These are phyloP conservation scores for Erucastrum elatum DNA, from an alignment of 345 rosid species.

Conservation along the genomic window DNA sequence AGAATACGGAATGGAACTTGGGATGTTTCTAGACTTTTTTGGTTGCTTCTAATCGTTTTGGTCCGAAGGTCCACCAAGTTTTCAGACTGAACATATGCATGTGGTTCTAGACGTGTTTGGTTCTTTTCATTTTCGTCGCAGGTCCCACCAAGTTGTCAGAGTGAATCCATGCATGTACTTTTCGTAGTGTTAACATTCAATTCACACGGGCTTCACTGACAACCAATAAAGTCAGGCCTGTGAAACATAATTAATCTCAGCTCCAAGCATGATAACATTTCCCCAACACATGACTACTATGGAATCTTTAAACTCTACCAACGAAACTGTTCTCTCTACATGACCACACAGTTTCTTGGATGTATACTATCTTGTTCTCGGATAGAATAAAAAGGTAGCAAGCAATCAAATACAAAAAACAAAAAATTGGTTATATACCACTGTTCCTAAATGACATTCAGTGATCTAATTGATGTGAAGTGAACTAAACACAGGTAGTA, in stretches of 20 bases:
- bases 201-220: not conserved
- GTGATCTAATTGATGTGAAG: conserved; percentile 17
- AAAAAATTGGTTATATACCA: not conserved
- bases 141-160: conserved; percentile 6
- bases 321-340: not conserved
- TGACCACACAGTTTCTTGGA: not conserved
- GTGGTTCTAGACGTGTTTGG: not conserved
- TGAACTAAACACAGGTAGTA: not conserved
- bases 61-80: not conserved
- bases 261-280: not conserved
- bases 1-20: not conserved
- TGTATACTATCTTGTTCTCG: not conserved
- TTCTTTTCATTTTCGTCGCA: not conserved
- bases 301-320: not conserved
- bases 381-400: not conserved
- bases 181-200: not conserved
- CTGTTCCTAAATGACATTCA: conserved; percentile 7
- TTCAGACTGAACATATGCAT: conserved; percentile 6
- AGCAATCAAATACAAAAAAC: not conserved
- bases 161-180: not conserved
- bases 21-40: no score
- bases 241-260: not conserved
- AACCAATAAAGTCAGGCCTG: not conserved
- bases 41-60: not conserved
- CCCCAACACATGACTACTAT: not conserved